Conservation (phyloP, 371 early-diverging fungal species). For the Rhizopus arrhizus region DNA sequence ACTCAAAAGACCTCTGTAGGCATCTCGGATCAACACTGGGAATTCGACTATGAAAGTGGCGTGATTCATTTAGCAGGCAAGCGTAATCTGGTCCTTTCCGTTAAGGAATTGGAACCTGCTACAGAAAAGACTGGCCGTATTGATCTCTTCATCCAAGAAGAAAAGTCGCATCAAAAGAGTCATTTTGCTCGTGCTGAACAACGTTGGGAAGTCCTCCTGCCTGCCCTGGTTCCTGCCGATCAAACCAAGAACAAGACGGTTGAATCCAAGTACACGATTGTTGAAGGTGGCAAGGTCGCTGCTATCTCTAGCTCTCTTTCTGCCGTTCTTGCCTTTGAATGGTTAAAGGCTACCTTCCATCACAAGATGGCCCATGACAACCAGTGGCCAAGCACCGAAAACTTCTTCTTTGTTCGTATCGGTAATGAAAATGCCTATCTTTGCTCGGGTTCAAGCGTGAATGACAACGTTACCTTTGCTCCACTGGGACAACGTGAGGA, state of each 20-base stretch:
- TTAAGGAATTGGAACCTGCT: constrained; percentile 38
- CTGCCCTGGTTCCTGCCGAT: constrained; percentile 38
- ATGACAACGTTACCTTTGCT: constrained; percentile 33
- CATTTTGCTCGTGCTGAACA: constrained; percentile 40
- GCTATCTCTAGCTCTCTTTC: constrained; percentile 27
- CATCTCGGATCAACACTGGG: constrained; percentile 40
- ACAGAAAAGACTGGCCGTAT: constrained; percentile 19
- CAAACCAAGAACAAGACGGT: constrained; percentile 10
- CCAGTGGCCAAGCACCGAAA: constrained; percentile 35
- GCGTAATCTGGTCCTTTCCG: constrained; percentile 36
- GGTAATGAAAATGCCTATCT: constrained; percentile 42
- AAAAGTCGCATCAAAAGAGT: constrained; percentile 30
- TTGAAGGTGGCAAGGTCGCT: constrained; percentile 39
- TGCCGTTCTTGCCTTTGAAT: constrained; percentile 35
- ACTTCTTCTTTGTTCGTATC: constrained; percentile 48
- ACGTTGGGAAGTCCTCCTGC: constrained; percentile 46
- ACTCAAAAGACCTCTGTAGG: constrained; percentile 21
- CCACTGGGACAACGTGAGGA: constrained; percentile 34
- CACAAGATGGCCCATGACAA: constrained; percentile 34
- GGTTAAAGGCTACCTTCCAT: constrained; percentile 37
- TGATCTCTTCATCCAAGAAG: constrained; percentile 44
- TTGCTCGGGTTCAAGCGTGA: constrained; percentile 32
- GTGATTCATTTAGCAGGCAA: constrained; percentile 35
- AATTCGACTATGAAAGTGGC: constrained; percentile 32
- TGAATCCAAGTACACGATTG: constrained; percentile 36